Conservation (phyloP, 805 yeast genomes). For the Aciculoconidium aculeatum region DNA sequence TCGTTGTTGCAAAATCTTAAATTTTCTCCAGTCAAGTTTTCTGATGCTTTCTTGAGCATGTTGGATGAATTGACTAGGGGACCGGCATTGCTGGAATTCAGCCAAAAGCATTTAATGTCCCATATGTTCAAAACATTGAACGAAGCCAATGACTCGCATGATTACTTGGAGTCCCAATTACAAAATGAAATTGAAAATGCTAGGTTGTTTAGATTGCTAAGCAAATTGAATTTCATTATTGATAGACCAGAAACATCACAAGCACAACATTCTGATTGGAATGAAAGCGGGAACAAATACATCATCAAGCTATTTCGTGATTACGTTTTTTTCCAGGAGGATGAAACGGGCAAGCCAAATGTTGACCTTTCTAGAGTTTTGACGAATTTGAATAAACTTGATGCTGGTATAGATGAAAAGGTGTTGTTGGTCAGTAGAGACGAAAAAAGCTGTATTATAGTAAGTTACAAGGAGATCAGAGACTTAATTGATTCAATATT, state of each 20-base stretch:
- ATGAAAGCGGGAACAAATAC: constrained; percentile 71
- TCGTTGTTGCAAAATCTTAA: constrained; percentile 12
- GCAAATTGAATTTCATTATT: constrained; percentile 73
- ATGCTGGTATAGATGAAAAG: constrained; percentile 85
- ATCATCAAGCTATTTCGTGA: constrained; percentile 64
- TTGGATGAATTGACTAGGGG: constrained; percentile 18
- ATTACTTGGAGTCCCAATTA: constrained; percentile 56
- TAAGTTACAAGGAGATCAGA: constrained; percentile 77
- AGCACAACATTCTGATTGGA: constrained; percentile 51
- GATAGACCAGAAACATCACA: constrained; percentile 67
- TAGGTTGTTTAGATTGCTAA: constrained; percentile 71
- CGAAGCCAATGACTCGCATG: constrained; percentile 46
- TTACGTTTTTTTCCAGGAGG: constrained; percentile 78
- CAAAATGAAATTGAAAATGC: constrained; percentile 81
- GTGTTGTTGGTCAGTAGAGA: constrained; percentile 76
- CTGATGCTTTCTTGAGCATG: constrained; percentile 41
- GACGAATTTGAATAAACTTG: constrained; percentile 76
- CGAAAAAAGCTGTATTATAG: constrained; percentile 78
- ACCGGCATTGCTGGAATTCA: constrained; percentile 18
- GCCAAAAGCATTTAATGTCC: constrained; percentile 16
- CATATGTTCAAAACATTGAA: constrained; percentile 44
- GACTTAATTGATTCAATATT: constrained; percentile 66
- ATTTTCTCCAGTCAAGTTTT: constrained; percentile 18
- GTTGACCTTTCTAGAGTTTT: constrained; percentile 81
- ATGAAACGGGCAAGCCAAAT: constrained; percentile 70